A percentile compares a stretch with the other conserved stretches of the same genome.
Evolutionary conservation across 2,329 filamentous ascomycete genomes (phyloP).

Genomic region (Lecanicillium sp.): DNA sequence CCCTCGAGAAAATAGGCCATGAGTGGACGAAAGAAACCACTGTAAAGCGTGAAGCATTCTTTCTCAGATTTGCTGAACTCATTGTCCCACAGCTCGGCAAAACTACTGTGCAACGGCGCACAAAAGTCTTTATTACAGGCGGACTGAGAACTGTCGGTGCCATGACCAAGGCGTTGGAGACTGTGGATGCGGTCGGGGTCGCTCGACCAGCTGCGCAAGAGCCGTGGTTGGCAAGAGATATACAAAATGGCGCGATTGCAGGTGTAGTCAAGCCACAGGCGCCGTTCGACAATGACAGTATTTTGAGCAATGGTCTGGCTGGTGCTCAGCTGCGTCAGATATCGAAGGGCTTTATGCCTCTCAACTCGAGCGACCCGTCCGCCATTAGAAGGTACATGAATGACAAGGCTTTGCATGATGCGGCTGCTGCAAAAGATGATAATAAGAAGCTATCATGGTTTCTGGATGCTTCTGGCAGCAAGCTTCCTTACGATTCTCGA

Average conservation of each 20-base stretch:
- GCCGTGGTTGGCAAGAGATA: conserved; percentile 20
- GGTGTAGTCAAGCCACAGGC: background rate
- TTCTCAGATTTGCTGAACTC: conserved; percentile 50
- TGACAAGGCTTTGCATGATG: conserved; percentile 1
- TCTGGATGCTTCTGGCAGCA: background rate
- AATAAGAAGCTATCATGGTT: conserved; percentile 2
- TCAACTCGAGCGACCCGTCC: conserved; percentile 1
- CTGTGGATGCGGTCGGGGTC: conserved; percentile 53
- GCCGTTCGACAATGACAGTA: conserved; percentile 2
- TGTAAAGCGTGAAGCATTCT: conserved; percentile 49
- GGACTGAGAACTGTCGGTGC: conserved; percentile 46
- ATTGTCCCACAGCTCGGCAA: conserved; percentile 30
- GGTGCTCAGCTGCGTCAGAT: conserved; percentile 3
- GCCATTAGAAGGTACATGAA: background rate
- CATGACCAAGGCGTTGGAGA: conserved; percentile 50
- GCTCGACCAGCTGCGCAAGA: conserved; percentile 29
- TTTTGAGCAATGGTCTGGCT: conserved; percentile 4
- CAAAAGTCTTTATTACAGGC: conserved; percentile 51
- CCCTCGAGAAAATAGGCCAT: conserved; percentile 47
- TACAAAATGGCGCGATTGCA: conserved; percentile 13
- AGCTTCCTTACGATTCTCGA: too few species aligned
- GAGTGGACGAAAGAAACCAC: conserved; percentile 45
- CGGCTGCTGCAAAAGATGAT: background rate
- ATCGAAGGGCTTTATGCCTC: background rate
- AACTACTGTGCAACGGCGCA: conserved; percentile 27